A percentile compares a stretch with the other conserved stretches of the same genome.
Evolutionary conservation across 2,329 filamentous ascomycete species (phyloP).

Genomic region (Hypomyces rosellus): DNA sequence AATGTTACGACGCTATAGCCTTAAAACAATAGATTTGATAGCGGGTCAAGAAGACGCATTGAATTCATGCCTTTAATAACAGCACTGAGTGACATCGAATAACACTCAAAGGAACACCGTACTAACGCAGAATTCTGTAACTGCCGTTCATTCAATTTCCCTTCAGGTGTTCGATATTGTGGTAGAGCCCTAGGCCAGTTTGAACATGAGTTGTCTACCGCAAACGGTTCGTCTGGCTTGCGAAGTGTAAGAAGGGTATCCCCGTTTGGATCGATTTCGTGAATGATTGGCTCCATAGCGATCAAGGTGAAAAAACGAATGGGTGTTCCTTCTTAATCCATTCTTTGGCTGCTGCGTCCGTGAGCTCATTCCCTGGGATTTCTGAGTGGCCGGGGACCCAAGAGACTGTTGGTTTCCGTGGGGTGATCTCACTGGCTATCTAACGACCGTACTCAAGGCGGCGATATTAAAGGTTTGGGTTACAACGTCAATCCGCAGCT

Average conservation of each 20-base stretch:
- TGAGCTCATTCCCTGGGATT: no score
- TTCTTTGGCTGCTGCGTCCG: no score
- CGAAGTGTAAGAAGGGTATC: slow-evolving; percentile 5
- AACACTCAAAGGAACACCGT: slow-evolving; percentile 5
- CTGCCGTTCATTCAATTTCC: not conserved
- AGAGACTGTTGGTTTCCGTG: no score
- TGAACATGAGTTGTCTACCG: not conserved
- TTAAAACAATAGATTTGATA: not conserved
- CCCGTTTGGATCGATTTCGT: slow-evolving; percentile 1
- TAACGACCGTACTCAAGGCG: no score
- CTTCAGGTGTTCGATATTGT: not conserved
- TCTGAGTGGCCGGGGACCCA: no score
- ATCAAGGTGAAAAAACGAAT: no score
- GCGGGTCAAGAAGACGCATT: not conserved
- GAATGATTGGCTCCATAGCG: not conserved
- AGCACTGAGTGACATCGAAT: not conserved
- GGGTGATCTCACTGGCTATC: no score
- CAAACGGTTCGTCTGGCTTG: slow-evolving; percentile 1
- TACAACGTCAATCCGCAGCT: no score
- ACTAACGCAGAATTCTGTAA: not conserved
- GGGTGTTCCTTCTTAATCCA: no score
- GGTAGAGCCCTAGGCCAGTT: not conserved
- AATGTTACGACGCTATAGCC: no score
- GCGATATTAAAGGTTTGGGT: no score
- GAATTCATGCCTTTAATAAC: not conserved